Evolutionary conservation across 2,329 filamentous ascomycete species (phyloP), one percentile per base, ranked within the genome.

Genomic region (Clarireedia hainanense): DNA sequence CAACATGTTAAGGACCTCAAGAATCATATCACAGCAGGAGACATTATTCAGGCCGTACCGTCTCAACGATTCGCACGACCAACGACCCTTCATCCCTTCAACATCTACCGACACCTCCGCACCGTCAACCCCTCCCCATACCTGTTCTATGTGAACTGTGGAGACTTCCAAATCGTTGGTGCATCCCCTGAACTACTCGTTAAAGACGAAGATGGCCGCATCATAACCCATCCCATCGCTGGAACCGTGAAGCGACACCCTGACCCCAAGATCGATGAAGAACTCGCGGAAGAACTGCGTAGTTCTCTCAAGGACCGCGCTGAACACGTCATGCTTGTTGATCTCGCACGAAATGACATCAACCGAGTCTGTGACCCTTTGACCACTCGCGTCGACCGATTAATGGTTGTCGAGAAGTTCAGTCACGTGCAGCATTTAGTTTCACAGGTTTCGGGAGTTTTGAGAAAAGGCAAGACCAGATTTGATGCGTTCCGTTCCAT

Each of bases 91-190:
- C 94, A 99, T 71, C 92, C 94, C 0, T 99, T 97, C 79, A 99
- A 97, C 76, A 89, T 99, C 66, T 99, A 97, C 78, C 85, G 92
- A 54, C 90, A 96, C 70, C 80, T 99, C 39, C 89, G 94, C 60
- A 96, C 90, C n/a, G 89, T 97, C 67, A 99, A 99, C 70, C 94
- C 94, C 0, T 96, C 91, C 7, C 94, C 94, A 0, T 99, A 99
- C 73, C 83, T 99, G 37, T 99, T 99, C 77, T 99, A 91, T 74
- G 83, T 99, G 59, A 85, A 94, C 71, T 97, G 92, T 74, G 80
- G 81, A 58, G 87, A 89, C 67, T 97, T 99, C 74, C 89, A 96
- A 70, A 91, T 99, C 63, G 87, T 99, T 12, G 94, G 94, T 57
- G 94, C 94, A 40, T 95, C 89, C 57, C 94, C 94, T 1, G 94